A percentile compares a stretch with the other conserved stretches of the same genome.
Conservation (phyloP, 2,329 filamentous ascomycete genomes). For the Apiospora kogelbergensis region DNA sequence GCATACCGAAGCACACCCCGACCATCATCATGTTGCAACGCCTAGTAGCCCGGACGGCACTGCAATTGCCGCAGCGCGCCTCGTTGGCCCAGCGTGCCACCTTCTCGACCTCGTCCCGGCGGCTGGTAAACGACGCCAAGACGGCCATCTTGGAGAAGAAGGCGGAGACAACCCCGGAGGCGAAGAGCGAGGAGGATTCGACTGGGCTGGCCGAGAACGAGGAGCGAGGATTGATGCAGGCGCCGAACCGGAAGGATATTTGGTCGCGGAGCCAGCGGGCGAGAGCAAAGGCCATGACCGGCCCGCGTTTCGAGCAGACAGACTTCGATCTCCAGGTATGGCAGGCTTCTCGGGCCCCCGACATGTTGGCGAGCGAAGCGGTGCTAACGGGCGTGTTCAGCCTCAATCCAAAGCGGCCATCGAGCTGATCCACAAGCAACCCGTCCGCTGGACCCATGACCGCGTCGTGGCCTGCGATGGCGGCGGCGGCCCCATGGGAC, state of each 20-base stretch:
- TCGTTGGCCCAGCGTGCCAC: slow-evolving; percentile 44
- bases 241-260: slow-evolving; percentile 77
- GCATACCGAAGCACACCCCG: slow-evolving; percentile 47
- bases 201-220: slow-evolving; percentile 38
- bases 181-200: slow-evolving; percentile 40
- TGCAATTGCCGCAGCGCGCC: slow-evolving; percentile 43
- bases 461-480: slow-evolving; percentile 85
- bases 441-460: slow-evolving; percentile 86
- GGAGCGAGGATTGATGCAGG: slow-evolving; percentile 63
- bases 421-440: slow-evolving; percentile 93
- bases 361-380: slow-evolving; percentile 6
- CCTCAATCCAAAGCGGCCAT: slow-evolving; percentile 89
- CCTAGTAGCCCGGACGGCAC: slow-evolving; percentile 38
- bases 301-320: slow-evolving; percentile 95
- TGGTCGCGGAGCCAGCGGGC: slow-evolving; percentile 89
- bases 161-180: slow-evolving; percentile 41
- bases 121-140: slow-evolving; percentile 38
- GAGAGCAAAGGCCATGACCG: slow-evolving; percentile 81
- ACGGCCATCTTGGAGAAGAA: slow-evolving; percentile 39
- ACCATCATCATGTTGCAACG: slow-evolving; percentile 52
- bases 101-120: slow-evolving; percentile 49
- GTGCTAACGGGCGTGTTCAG: slow-evolving; percentile 48
- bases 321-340: slow-evolving; percentile 88
- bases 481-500: slow-evolving; percentile 84
- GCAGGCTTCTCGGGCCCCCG: not conserved